Percentiles rank a stretch among this genome's conserved stretches.
Evolutionary conservation across 305 asterid species (phyloP).

Genomic region (Solanum hybrid): DNA sequence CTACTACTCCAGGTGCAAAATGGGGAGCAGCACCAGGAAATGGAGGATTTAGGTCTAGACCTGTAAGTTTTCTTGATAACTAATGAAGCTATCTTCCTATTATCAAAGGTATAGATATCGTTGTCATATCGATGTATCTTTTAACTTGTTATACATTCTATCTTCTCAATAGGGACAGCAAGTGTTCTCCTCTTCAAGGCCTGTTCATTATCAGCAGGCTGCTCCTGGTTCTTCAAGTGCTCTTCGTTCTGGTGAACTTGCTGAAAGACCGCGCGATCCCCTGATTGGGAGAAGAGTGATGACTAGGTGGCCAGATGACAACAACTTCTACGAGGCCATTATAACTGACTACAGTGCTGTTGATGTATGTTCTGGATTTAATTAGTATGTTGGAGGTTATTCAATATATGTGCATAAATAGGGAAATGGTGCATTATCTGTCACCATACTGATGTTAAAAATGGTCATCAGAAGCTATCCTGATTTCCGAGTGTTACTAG

Average conservation of each 20-base stretch:
- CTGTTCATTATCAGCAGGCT: slow-evolving; percentile 42
- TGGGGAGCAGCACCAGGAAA: slow-evolving; percentile 58
- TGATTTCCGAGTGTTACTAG: neutral
- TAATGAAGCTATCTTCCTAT: neutral
- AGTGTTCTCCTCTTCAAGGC: slow-evolving; percentile 32
- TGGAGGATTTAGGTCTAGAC: slow-evolving; percentile 53
- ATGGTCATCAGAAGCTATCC: neutral
- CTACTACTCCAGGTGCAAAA: slow-evolving; percentile 43
- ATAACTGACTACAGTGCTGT: slow-evolving; percentile 61
- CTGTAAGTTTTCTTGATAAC: slow-evolving; percentile 37
- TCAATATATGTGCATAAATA: neutral
- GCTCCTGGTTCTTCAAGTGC: slow-evolving; percentile 50
- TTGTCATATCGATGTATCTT: neutral
- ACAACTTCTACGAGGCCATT: slow-evolving; percentile 85
- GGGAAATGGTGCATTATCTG: neutral
- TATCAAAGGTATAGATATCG: neutral
- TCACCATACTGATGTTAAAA: neutral
- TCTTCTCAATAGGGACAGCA: slow-evolving; percentile 44
- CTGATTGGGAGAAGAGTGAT: slow-evolving; percentile 80
- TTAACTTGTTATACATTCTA: neutral
- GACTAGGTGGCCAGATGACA: slow-evolving; percentile 94
- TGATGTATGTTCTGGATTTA: slow-evolving; percentile 43
- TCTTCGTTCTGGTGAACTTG: slow-evolving; percentile 30
- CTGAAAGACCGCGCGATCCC: slow-evolving; percentile 46
- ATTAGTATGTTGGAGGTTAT: slow-evolving; percentile 8